Evolutionary conservation across 441 rosid species (phyloP).

Genomic region (Populus hybrid): DNA sequence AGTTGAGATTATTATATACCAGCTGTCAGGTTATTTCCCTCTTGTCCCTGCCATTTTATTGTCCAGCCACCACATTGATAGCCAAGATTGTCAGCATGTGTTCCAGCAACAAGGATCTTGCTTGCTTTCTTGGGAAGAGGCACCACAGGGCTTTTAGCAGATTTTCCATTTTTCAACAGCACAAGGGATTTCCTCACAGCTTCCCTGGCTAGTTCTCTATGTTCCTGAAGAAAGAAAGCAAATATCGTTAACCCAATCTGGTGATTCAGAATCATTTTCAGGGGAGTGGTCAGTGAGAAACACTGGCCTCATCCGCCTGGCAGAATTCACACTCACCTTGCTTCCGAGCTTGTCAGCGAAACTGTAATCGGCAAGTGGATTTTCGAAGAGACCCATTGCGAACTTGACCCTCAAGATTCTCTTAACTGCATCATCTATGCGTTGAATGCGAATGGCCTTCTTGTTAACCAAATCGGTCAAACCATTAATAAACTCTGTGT

Average conservation of each 20-base stretch:
- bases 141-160: constrained; percentile 33
- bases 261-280: not conserved
- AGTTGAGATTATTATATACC: constrained; percentile 27
- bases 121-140: constrained; percentile 61
- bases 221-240: constrained; percentile 26
- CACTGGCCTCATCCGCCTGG: not conserved
- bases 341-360: constrained; percentile 64
- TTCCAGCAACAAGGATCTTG: constrained; percentile 58
- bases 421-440: constrained; percentile 75
- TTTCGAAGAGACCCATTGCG: constrained; percentile 75
- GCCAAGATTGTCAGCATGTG: constrained; percentile 65
- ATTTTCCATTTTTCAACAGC: constrained; percentile 47
- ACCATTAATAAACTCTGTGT: constrained; percentile 59
- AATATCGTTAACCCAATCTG: not conserved
- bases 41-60: constrained; percentile 62
- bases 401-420: constrained; percentile 74
- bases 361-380: constrained; percentile 68
- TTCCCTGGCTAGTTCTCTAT: constrained; percentile 57
- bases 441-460: constrained; percentile 52
- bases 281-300: not conserved
- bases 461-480: constrained; percentile 52
- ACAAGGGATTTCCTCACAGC: constrained; percentile 66
- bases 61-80: constrained; percentile 85
- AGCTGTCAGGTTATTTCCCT: constrained; percentile 45
- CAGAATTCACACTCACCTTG: constrained; percentile 39